These are phyloP conservation scores for Cytospora paraplurivora DNA, from an alignment of 2,329 filamentous ascomycete genomes.

Conservation along the genomic window DNA sequence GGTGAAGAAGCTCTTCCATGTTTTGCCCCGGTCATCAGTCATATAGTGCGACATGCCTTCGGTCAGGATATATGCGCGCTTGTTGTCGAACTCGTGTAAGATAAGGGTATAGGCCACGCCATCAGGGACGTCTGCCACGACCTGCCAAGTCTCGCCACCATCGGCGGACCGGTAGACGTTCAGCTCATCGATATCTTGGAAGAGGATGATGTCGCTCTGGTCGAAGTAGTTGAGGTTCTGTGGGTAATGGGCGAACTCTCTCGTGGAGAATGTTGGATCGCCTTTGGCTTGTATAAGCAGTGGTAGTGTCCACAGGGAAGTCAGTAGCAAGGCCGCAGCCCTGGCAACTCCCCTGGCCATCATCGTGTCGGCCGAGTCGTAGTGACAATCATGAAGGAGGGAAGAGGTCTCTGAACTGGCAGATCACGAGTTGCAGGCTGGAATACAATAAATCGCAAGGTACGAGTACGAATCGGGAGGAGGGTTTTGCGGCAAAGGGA, in stretches of 20 bases:
- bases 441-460: neutral
- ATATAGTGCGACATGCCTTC: conserved; percentile 72
- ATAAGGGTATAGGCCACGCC: conserved; percentile 64
- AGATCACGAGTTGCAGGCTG: neutral
- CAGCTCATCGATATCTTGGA: conserved; percentile 65
- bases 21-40: conserved; percentile 79
- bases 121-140: conserved; percentile 64
- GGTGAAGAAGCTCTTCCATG: conserved; percentile 75
- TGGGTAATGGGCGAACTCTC: conserved; percentile 67
- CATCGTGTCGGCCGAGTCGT: conserved; percentile 50
- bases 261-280: conserved; percentile 66
- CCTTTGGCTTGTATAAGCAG: conserved; percentile 57
- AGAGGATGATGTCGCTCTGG: conserved; percentile 79
- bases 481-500: conserved; percentile 1
- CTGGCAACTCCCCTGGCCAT: conserved; percentile 51
- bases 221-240: conserved; percentile 84
- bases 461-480: neutral
- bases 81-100: conserved; percentile 77
- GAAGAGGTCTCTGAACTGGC: neutral
- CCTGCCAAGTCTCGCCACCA: conserved; percentile 77
- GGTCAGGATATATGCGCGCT: conserved; percentile 80
- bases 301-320: conserved; percentile 43
- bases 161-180: conserved; percentile 78
- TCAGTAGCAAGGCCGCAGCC: conserved; percentile 56
- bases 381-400: conserved; percentile 47